Percentiles rank a stretch among this genome's conserved stretches.
phyloP scores from a whole-genome alignment of 257 asterid species.

The Solanum medicagineum region DNA sequence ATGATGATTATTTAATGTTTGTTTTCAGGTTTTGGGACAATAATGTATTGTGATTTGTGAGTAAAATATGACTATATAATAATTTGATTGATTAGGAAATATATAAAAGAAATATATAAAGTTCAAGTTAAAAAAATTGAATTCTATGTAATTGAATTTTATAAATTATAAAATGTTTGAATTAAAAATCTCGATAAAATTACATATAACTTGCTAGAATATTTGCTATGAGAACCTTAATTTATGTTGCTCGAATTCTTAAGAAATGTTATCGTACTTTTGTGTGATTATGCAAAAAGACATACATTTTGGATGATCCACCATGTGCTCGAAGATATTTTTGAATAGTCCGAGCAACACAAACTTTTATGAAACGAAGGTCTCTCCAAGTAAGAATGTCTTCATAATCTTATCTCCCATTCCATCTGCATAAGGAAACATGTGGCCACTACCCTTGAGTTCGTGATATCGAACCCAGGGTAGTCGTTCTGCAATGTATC shows the following conservation, averaged over 20 bases:
- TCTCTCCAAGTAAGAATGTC: background rate
- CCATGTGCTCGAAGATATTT: background rate
- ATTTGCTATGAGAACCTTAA: background rate
- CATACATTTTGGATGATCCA: background rate
- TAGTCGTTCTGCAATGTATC: background rate
- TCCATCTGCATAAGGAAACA: background rate
- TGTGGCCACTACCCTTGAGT: background rate
- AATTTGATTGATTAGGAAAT: background rate
- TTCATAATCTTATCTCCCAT: background rate
- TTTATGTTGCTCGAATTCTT: background rate
- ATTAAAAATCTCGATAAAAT: background rate
- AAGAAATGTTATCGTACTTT: background rate
- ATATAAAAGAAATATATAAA: background rate
- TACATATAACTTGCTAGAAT: background rate
- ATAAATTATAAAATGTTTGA: background rate
- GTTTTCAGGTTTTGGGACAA: background rate
- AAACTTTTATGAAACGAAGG: background rate
- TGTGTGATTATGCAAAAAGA: background rate
- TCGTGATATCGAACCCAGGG: background rate
- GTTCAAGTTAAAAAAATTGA: background rate
- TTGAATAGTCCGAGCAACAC: background rate
- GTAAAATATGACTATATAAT: background rate
- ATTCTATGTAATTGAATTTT: background rate
- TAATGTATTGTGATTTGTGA: background rate
- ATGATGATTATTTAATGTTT: background rate